phyloP scores from a whole-genome alignment of 208 protist species.

The Crithidia sp. region DNA sequence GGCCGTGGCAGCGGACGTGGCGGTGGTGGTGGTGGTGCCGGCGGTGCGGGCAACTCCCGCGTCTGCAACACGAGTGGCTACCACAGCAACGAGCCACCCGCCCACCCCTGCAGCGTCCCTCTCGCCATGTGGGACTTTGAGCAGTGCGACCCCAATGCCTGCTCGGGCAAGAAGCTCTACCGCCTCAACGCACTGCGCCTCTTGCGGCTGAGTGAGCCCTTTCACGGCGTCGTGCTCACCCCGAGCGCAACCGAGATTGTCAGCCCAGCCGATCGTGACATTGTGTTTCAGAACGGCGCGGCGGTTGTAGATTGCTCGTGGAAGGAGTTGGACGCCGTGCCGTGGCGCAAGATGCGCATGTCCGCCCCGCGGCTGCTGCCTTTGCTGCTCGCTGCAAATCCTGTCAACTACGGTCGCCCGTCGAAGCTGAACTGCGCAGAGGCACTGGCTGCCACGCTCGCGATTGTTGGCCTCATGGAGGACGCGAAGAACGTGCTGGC shows the following conservation, averaged over 20 bases:
- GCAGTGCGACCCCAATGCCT: slow-evolving; percentile 98
- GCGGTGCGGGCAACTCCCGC: slow-evolving; percentile 10
- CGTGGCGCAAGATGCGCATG: slow-evolving; percentile 95
- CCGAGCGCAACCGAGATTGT: slow-evolving; percentile 94
- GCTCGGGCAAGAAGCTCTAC: slow-evolving; percentile 96
- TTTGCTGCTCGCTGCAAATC: slow-evolving; percentile 98
- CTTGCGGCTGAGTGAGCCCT: slow-evolving; percentile 88
- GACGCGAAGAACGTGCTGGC: slow-evolving; percentile 92
- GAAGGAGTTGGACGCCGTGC: slow-evolving; percentile 95
- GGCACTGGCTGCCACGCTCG: slow-evolving; percentile 96
- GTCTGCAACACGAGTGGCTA: slow-evolving; percentile 31
- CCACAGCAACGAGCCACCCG: slow-evolving; percentile 45
- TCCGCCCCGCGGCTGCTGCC: slow-evolving; percentile 93
- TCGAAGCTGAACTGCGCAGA: slow-evolving; percentile 98
- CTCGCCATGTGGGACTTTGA: slow-evolving; percentile 99
- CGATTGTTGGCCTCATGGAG: slow-evolving; percentile 93
- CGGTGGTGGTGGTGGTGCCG: slow-evolving; percentile 21
- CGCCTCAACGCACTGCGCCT: slow-evolving; percentile 90
- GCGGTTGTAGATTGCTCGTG: slow-evolving; percentile 99
- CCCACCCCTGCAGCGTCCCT: slow-evolving; percentile 75
- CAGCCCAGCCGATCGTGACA: slow-evolving; percentile 92
- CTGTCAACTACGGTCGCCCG: slow-evolving; percentile 99
- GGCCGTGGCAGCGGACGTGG: slow-evolving; percentile 38
- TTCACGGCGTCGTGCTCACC: slow-evolving; percentile 96
- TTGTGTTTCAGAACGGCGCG: slow-evolving; percentile 90